Base-by-base conservation (phyloP, 257 asterid genomes). In the Misopates orontium region DNA sequence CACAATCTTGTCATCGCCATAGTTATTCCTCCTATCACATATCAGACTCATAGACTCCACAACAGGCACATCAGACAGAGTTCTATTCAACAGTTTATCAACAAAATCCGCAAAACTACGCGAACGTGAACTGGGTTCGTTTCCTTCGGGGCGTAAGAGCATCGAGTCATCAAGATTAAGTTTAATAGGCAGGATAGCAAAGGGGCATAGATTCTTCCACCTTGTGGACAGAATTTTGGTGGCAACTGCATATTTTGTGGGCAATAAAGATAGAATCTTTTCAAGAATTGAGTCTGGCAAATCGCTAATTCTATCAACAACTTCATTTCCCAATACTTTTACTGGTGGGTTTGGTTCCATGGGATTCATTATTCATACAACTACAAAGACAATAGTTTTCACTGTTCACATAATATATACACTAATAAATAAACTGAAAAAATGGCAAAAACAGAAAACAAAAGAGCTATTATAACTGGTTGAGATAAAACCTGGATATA, bases 181-280 rank as follows among this genome's bases (percentile, higher is more conserved):
- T 20, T 22, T 19, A 60, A 54, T 54, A 8, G 60, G 60, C 15
- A 31, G 39, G 32, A 14, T 28, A 7, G 36, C 36, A 28, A 28
- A 28, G 36, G 36, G 55, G 22, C 16, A 15, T 0, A 41, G 7
- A n/a, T 42, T 40, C 41, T n/a, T 60, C 66, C 66, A 60, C 12
- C 40, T 23, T 16, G 17, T 60, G 15, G 66, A 42, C 11, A 60
- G 66, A 60, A 22, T 14, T 1, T 32, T 40, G 9, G 66, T 20
- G 42, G 54, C 66, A 3, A 60, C 54, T 4, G 40, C 66, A 13
- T 39, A 0, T 60, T 60, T 60, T 14, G 53, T 41, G 13, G 54
- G 66, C 12, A 60, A 13, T 10, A 1, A 13, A 39, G 39, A 60
- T 13, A 60, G 15, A 18, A 60, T 60, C n/a, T 59, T 5, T 2